Percentiles rank a stretch among this genome's conserved stretches.
Evolutionary conservation across 2,329 filamentous ascomycete genomes (phyloP).

Genomic region (Nigrospora sphaerica): DNA sequence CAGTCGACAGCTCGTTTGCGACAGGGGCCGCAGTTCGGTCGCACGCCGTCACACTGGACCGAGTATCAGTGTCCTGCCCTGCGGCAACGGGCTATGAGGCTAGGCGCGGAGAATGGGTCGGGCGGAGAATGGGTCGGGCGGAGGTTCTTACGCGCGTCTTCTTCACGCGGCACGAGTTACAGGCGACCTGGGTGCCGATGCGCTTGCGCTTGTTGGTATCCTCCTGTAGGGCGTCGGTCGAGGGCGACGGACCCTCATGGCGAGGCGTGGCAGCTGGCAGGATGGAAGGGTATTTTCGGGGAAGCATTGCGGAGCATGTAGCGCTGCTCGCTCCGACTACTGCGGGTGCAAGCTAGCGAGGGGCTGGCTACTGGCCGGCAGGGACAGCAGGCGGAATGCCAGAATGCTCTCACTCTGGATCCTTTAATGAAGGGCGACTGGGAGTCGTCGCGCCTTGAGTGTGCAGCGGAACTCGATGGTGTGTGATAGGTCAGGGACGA

Average conservation of each 20-base stretch:
- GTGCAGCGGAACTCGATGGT: no score
- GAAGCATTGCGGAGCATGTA: not conserved
- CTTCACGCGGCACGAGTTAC: slow-evolving; percentile 1
- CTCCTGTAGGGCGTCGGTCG: not conserved
- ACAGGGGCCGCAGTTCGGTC: slow-evolving; percentile 1
- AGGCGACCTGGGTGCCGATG: slow-evolving; percentile 1
- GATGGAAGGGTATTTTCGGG: not conserved
- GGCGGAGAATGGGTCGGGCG: not conserved
- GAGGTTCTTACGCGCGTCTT: not conserved
- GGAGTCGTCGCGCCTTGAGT: no score
- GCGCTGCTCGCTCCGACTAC: no score
- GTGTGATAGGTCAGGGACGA: no score
- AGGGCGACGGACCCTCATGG: not conserved
- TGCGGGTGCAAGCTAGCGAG: no score
- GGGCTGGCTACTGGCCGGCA: no score
- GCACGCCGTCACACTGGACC: not conserved
- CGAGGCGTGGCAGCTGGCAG: not conserved
- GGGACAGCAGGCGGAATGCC: no score
- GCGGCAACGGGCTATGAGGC: not conserved
- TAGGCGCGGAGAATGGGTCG: not conserved
- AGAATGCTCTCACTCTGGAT: no score
- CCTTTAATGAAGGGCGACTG: no score
- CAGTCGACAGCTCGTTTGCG: not conserved
- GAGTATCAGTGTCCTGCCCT: not conserved
- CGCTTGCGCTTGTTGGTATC: slow-evolving; percentile 2